A percentile compares a stretch with the other conserved stretches of the same genome.
phyloP scores from a whole-genome alignment of 352 stramenopile species.

The Blastocystis sp. region DNA sequence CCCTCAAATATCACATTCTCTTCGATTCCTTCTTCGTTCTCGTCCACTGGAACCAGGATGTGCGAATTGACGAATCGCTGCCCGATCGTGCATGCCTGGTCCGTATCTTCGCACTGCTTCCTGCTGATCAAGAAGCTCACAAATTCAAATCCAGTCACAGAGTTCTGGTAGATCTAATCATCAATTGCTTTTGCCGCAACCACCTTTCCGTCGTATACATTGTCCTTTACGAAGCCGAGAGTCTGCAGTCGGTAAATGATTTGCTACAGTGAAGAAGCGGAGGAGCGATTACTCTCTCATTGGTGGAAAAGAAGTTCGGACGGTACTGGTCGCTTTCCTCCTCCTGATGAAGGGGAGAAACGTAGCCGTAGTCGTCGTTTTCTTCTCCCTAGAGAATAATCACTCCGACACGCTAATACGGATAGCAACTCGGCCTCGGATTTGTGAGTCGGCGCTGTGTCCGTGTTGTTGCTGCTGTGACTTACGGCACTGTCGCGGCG shows the following conservation, averaged over 20 bases:
- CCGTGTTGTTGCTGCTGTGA: background rate
- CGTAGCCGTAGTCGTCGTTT: conserved; percentile 7
- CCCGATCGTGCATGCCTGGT: conserved; percentile 15
- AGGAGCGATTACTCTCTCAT: background rate
- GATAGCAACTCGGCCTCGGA: background rate
- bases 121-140: conserved; percentile 28
- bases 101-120: conserved; percentile 5
- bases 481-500: background rate
- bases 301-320: conserved; percentile 14
- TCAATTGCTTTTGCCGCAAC: background rate
- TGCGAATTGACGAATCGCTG: conserved; percentile 22
- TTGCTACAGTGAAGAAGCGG: background rate
- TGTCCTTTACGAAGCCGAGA: conserved; percentile 46
- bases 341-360: background rate
- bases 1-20: conserved; percentile 6
- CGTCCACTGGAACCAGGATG: background rate
- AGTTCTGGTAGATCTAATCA: conserved; percentile 16
- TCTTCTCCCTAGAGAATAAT: background rate
- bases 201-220: conserved; percentile 17
- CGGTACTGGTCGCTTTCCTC: background rate
- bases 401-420: background rate
- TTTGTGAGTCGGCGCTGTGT: background rate
- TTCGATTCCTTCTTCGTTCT: background rate
- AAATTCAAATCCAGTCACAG: conserved; percentile 40
- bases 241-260: conserved; percentile 32